Base-by-base conservation (phyloP, 331 rosid genomes). In the Pyracantha coccinea region DNA sequence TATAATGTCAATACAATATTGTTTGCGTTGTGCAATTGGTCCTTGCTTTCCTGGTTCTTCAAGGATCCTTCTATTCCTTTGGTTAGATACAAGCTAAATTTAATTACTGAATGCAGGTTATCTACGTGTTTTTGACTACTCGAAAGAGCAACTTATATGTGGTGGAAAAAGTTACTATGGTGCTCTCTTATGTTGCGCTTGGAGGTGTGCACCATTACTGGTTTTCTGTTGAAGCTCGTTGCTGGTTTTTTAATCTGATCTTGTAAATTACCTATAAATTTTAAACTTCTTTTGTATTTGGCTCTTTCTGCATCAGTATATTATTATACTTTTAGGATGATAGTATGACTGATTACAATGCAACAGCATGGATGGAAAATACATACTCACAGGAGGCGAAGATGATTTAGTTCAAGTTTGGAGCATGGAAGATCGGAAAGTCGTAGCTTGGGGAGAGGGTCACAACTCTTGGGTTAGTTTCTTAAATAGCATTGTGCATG, bases 391-490 rank as follows among this genome's bases (percentile, higher is more conserved):
- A 27, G 99, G 99, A 59, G 99, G 99, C 31, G 99, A 94, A 90
- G 99, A 94, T 53, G 99, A 94, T 90, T 82, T 94, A 62, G 97
- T 94, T 81, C 97, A 93, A 80, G 93, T 94, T 78, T 94, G 99
- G 99, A 90, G 99, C 87, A 89, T 90, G 93, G 97, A 92, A 82
- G 97, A 92, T 83, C 90, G 97, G 55, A 94, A 92, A 82, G 91
- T 94, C 78, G 96, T 94, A 63, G 99, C 99, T 31, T 92, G 99
- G 99, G 97, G 99, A 32, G 99, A 94, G 86, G 99, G 99, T 16
- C 99, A 94, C 82, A 92, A 80, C 73, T 92, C 99, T 66, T 94
- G 99, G 99, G 99, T 94, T 83, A 77, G 90, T 83, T 76, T 79
- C 47, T 31, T 76, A 31, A 71, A 53, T 47, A 50, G 27, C 55